phyloP scores from a whole-genome alignment of 345 rosid species.

The Lepidium sativum region DNA sequence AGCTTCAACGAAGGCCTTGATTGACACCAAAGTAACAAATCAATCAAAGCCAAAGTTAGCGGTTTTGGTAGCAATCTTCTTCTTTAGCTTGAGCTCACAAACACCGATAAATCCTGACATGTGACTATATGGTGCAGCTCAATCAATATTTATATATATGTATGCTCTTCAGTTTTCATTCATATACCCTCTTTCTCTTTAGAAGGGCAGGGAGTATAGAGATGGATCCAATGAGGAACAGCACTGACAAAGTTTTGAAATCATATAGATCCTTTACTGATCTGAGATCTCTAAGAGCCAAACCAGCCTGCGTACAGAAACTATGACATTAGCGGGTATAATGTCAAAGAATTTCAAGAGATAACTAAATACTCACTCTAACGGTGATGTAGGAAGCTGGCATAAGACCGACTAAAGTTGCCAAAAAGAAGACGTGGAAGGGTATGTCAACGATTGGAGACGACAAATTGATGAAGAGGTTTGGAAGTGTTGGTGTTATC shows the following conservation, averaged over 20 bases:
- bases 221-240: slow-evolving; percentile 66
- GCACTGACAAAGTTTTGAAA: slow-evolving; percentile 55
- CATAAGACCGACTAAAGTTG: slow-evolving; percentile 84
- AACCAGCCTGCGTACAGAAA: slow-evolving; percentile 51
- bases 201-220: slow-evolving; percentile 61
- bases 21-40: not conserved
- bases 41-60: not conserved
- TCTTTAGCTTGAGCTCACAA: not conserved
- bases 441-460: slow-evolving; percentile 97
- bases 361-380: slow-evolving; percentile 43
- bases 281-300: slow-evolving; percentile 74
- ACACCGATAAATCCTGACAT: slow-evolving; percentile 1
- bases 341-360: not conserved
- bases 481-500: slow-evolving; percentile 88
- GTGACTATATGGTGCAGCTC: not conserved
- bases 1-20: not conserved
- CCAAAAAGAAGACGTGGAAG: slow-evolving; percentile 80
- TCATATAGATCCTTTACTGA: slow-evolving; percentile 74
- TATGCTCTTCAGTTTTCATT: slow-evolving; percentile 26
- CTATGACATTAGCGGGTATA: not conserved
- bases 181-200: slow-evolving; percentile 63
- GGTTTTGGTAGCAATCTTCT: slow-evolving; percentile 2
- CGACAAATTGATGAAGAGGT: slow-evolving; percentile 94
- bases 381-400: slow-evolving; percentile 93
- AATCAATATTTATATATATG: not conserved